Conservation (phyloP, 225 moss, liverwort and hornwort genomes). For the Neckera pumila region DNA sequence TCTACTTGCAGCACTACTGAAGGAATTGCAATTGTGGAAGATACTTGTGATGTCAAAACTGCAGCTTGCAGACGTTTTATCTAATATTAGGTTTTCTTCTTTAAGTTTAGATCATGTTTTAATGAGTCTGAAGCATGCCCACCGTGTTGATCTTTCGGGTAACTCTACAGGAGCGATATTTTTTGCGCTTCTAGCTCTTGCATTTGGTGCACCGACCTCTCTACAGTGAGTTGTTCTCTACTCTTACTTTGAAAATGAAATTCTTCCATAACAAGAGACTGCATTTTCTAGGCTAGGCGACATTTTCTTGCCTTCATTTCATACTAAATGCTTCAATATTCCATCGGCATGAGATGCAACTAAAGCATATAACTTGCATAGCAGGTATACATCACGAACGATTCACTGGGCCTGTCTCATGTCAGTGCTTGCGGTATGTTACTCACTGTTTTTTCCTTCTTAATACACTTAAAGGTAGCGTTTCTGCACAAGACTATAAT, state of each 20-base stretch:
- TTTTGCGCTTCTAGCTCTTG: slow-evolving; percentile 53
- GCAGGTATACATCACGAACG: slow-evolving; percentile 61
- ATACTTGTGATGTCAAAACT: not conserved
- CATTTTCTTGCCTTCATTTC: not conserved
- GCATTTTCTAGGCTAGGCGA: not conserved
- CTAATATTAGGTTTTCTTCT: not conserved
- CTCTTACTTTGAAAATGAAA: not conserved
- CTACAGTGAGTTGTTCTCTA: slow-evolving; percentile 40
- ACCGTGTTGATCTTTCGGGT: not conserved
- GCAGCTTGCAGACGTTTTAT: not conserved
- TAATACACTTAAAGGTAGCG: too few species aligned
- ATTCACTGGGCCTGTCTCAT: slow-evolving; percentile 73
- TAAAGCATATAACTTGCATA: not conserved
- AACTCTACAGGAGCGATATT: slow-evolving; percentile 46
- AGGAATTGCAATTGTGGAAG: not conserved
- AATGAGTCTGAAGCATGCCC: not conserved
- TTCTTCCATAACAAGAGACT: not conserved
- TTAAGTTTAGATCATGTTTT: not conserved
- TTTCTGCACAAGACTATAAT: not conserved
- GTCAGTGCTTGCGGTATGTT: slow-evolving; percentile 72
- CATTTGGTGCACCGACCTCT: slow-evolving; percentile 79
- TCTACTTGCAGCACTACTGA: not conserved
- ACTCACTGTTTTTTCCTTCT: not conserved
- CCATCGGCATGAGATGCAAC: not conserved
- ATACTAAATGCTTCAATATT: not conserved